phyloP scores from a whole-genome alignment of 306 rosid genomes.

The Carpinus fangiana region DNA sequence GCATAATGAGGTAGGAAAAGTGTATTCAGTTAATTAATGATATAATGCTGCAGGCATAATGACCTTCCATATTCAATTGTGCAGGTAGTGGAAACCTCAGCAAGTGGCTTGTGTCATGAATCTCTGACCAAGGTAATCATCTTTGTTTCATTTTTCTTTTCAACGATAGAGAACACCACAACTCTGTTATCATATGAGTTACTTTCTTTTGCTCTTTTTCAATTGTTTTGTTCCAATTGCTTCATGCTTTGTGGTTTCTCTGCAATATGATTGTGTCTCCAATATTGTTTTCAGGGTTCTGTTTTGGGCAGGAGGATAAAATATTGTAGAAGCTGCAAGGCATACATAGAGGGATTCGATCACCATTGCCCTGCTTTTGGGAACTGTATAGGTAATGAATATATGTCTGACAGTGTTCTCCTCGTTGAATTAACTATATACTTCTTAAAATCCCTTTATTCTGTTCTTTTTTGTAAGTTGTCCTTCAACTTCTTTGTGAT shows the following conservation, averaged over 20 bases:
- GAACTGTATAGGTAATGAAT: constrained; percentile 46
- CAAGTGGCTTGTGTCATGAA: constrained; percentile 21
- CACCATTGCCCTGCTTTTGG: constrained; percentile 65
- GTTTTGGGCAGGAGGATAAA: constrained; percentile 36
- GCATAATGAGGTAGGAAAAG: constrained; percentile 31
- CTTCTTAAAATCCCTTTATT: background rate
- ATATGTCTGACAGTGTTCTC: background rate
- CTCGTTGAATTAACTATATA: background rate
- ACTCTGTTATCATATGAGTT: background rate
- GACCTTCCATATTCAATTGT: background rate
- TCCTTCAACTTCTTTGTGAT: background rate
- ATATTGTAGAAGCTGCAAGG: constrained; percentile 42
- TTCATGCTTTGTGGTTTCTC: constrained; percentile 13
- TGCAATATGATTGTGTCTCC: background rate
- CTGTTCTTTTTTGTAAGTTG: constrained; percentile 4
- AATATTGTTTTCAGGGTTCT: constrained; percentile 21
- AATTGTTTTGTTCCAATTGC: background rate
- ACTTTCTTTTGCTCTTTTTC: background rate
- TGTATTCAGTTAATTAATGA: background rate
- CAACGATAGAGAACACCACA: background rate
- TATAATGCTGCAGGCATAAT: background rate
- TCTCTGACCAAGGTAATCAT: constrained; percentile 5
- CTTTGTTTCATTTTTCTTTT: background rate
- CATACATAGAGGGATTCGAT: constrained; percentile 36
- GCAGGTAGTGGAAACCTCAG: constrained; percentile 21